Percentiles rank a stretch among this genome's conserved stretches.
phyloP scores from a whole-genome alignment of 352 stramenopile species.

The Phytophthora colocasiae region DNA sequence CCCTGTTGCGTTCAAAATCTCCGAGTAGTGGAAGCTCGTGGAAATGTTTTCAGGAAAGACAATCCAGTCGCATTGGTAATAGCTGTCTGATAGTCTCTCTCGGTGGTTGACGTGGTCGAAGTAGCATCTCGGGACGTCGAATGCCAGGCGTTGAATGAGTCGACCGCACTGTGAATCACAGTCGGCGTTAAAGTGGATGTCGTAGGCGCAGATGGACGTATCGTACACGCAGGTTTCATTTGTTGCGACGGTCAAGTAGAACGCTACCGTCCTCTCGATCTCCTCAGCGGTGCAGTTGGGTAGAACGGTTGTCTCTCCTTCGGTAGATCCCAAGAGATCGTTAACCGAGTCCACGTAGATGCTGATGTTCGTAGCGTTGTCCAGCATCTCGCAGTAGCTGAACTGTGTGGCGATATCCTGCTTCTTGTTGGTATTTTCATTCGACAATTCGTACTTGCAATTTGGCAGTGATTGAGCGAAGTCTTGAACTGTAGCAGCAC shows the following conservation, averaged over 20 bases:
- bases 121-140: slow-evolving; percentile 18
- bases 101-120: slow-evolving; percentile 14
- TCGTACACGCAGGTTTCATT: slow-evolving; percentile 22
- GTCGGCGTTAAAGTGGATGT: slow-evolving; percentile 18
- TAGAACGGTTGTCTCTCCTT: slow-evolving; percentile 1
- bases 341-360: slow-evolving; percentile 15
- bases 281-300: slow-evolving; percentile 23
- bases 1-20: slow-evolving; percentile 11
- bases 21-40: slow-evolving; percentile 16
- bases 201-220: slow-evolving; percentile 19
- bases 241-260: slow-evolving; percentile 13
- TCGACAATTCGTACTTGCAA: slow-evolving; percentile 34
- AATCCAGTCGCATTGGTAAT: slow-evolving; percentile 22
- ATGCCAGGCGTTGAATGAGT: slow-evolving; percentile 9
- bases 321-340: slow-evolving; percentile 10
- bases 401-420: slow-evolving; percentile 20
- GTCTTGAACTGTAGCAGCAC: slow-evolving; percentile 20
- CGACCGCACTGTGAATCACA: slow-evolving; percentile 9
- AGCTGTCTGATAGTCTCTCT: not conserved
- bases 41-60: slow-evolving; percentile 22
- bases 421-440: slow-evolving; percentile 45
- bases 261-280: slow-evolving; percentile 13
- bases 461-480: slow-evolving; percentile 34
- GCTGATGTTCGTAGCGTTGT: slow-evolving; percentile 20
- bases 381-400: slow-evolving; percentile 17